phyloP scores from a whole-genome alignment of 805 yeast genomes.

The Saturnispora saitoi region DNA sequence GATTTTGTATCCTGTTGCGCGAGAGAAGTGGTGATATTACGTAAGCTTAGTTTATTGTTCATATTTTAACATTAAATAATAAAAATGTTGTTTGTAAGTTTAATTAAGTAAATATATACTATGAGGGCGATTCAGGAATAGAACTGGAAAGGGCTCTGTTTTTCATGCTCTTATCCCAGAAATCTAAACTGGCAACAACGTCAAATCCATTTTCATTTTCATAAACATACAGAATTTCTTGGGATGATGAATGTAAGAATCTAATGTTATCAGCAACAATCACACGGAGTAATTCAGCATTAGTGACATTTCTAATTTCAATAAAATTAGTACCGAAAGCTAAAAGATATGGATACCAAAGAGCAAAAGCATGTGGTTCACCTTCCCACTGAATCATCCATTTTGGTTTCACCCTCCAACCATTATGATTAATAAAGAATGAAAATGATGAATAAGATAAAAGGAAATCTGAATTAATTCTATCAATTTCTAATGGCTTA shows the following conservation, averaged over 20 bases:
- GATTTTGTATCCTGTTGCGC: background rate
- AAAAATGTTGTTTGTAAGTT: background rate
- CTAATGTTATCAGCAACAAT: constrained; percentile 88
- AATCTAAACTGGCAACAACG: constrained; percentile 85
- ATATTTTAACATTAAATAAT: background rate
- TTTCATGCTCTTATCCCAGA: constrained; percentile 51
- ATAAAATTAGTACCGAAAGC: constrained; percentile 88
- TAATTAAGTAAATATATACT: background rate
- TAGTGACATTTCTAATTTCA: constrained; percentile 86
- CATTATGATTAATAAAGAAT: constrained; percentile 87
- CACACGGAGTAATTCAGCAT: constrained; percentile 79
- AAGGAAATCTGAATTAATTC: constrained; percentile 81
- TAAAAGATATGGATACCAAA: constrained; percentile 87
- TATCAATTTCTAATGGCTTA: constrained; percentile 85
- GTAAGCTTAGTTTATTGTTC: background rate
- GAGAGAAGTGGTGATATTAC: background rate
- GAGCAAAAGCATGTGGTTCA: constrained; percentile 81
- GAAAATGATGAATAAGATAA: constrained; percentile 89
- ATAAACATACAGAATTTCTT: constrained; percentile 87
- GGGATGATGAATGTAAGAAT: constrained; percentile 80
- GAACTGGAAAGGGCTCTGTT: constrained; percentile 11
- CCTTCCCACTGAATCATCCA: constrained; percentile 98
- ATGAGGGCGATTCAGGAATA: background rate
- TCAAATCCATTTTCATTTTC: constrained; percentile 88
- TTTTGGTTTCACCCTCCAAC: constrained; percentile 91